These are phyloP conservation scores for Phytopythium delawarense DNA, from an alignment of 352 stramenopile species.

Conservation along the genomic window DNA sequence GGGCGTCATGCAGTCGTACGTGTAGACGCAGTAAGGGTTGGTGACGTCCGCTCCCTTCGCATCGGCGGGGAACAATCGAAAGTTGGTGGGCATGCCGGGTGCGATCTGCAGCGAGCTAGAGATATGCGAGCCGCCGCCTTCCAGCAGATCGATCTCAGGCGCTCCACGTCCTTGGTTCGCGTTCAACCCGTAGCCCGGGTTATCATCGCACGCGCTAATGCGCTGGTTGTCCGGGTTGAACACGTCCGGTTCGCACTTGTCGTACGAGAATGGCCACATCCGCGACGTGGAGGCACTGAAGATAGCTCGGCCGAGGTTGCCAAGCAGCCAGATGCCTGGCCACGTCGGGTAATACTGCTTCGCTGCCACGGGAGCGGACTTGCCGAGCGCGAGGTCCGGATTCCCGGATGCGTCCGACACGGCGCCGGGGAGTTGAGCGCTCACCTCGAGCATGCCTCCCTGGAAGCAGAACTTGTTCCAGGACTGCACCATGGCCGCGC, in stretches of 20 bases:
- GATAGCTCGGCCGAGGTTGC: conserved; percentile 90
- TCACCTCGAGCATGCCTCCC: conserved; percentile 88
- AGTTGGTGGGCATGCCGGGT: conserved; percentile 57
- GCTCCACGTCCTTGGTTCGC: conserved; percentile 77
- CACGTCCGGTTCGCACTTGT: conserved; percentile 72
- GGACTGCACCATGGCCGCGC: conserved; percentile 84
- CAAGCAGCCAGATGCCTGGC: conserved; percentile 93
- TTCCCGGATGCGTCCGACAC: conserved; percentile 45
- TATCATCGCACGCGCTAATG: conserved; percentile 86
- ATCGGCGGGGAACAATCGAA: conserved; percentile 48
- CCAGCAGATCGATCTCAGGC: conserved; percentile 80
- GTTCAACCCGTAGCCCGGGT: conserved; percentile 90
- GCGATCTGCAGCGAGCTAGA: conserved; percentile 89
- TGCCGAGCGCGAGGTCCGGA: conserved; percentile 31
- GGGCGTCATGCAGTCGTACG: conserved; percentile 40
- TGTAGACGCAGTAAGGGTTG: conserved; percentile 45
- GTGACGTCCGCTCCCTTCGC: conserved; percentile 12
- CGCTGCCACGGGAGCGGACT: conserved; percentile 32
- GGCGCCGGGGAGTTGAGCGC: conserved; percentile 86
- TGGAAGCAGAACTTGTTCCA: conserved; percentile 97
- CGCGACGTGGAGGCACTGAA: conserved; percentile 89
- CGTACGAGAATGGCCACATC: conserved; percentile 94
- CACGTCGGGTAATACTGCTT: conserved; percentile 75
- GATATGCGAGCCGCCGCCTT: conserved; percentile 46
- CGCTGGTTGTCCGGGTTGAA: conserved; percentile 48